These are phyloP conservation scores for Artemisia annua DNA, from an alignment of 129 eudicot species.

Conservation along the genomic window DNA sequence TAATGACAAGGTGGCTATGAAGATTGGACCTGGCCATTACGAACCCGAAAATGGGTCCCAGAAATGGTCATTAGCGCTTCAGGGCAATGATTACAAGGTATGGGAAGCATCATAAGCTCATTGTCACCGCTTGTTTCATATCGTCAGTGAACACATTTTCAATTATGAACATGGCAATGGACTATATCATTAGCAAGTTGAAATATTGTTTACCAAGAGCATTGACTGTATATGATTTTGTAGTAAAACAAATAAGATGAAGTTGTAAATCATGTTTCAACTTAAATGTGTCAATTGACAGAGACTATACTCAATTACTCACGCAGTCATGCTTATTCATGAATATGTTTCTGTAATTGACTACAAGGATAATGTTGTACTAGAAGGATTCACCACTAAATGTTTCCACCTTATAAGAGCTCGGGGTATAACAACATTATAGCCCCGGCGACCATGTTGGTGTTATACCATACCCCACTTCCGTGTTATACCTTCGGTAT, in stretches of 20 bases:
- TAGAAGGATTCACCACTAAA: no score
- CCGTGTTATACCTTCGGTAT: no score
- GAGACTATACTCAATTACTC: no score
- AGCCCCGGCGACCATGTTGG: no score
- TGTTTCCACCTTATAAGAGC: no score
- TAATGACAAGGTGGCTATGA: conserved; percentile 85
- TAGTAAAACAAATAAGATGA: neutral
- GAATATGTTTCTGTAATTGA: neutral
- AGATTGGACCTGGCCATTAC: conserved; percentile 91
- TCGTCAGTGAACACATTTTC: conserved; percentile 1
- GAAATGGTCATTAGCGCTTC: conserved; percentile 65
- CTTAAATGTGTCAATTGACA: no score
- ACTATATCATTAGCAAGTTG: neutral
- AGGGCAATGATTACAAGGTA: conserved; percentile 83
- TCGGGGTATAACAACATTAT: no score
- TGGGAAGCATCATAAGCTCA: conserved; percentile 70
- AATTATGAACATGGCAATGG: conserved; percentile 16
- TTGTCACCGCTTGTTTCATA: neutral
- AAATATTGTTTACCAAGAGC: conserved; percentile 26
- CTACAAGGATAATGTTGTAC: no score
- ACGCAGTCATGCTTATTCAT: neutral
- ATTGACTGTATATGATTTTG: neutral
- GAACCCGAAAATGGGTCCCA: conserved; percentile 68
- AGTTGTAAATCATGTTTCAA: neutral
- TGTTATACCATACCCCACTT: no score